Base-by-base conservation (phyloP, 371 early-diverging fungal genomes). In the Capniomyces stellatus region DNA sequence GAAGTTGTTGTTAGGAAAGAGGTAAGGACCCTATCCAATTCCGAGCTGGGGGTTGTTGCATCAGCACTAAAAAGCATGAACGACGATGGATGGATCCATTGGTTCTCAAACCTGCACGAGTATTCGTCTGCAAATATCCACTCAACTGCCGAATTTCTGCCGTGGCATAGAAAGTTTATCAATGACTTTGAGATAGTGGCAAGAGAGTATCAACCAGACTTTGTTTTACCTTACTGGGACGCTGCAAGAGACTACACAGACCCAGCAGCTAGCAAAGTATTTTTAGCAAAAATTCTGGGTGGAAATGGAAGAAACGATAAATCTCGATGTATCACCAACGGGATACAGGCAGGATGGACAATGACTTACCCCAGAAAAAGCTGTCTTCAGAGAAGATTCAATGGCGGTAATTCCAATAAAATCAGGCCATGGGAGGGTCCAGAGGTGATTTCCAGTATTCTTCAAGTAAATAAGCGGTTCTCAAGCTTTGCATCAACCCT, bases 151-250 rank as follows among this genome's bases (percentile, higher is more conserved):
- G 59, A 67, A 55, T 69, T 69, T 64, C 63, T 69, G 58, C 69
- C 69, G 46, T 69, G 73, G 72, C 69, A 69, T 51, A 68, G 69
- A 19, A 57, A 58, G 46, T 70, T 66, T 39, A 58, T 69, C 18
- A 43, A 57, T 21, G 66, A 61, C 48, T 66, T 69, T 56, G 75
- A 74, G 63, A 43, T 22, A 10, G 43, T 54, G n/a, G 69, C 54
- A 3, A 58, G 54, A 43, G 25, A n/a, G 29, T 54, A 52, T 46
- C 51, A 60, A 50, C 31, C 51, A n/a, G 27, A 25, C 21, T 67
- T 66, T 54, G 60, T 35, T 41, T 58, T 63, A 54, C 69, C 69
- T 24, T 68, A 68, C 64, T 68, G 69, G 69, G 69, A 68, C 31
- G 60, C 64, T 48, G 60, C 61, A 56, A 54, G 58, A 24, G 69